Percentiles rank a stretch among this genome's conserved stretches.
Evolutionary conservation across 805 yeast species (phyloP).

Genomic region (Cyberlindnera americana): DNA sequence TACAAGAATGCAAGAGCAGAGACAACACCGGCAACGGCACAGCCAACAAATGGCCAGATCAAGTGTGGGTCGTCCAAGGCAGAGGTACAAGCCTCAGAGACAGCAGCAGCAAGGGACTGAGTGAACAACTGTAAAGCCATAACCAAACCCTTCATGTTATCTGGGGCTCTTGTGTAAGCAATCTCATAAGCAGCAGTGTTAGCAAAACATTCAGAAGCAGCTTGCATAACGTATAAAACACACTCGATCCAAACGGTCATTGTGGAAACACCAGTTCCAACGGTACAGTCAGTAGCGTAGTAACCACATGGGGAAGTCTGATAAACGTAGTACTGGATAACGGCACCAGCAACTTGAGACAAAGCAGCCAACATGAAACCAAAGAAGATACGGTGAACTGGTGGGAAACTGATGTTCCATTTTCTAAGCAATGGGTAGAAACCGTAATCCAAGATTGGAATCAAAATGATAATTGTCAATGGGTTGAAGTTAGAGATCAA

Average conservation of each 20-base stretch:
- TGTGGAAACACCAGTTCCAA: conserved; percentile 27
- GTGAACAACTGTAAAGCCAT: conserved; percentile 61
- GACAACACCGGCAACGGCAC: conserved; percentile 54
- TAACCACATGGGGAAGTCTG: conserved; percentile 71
- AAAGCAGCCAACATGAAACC: conserved; percentile 67
- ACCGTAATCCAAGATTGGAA: conserved; percentile 65
- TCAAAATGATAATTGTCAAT: conserved; percentile 68
- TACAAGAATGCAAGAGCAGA: conserved; percentile 56
- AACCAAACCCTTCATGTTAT: conserved; percentile 40
- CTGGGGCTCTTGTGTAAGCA: conserved; percentile 82
- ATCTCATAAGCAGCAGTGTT: conserved; percentile 80
- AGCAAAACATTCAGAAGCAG: conserved; percentile 73
- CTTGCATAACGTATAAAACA: conserved; percentile 65
- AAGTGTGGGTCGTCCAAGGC: conserved; percentile 66
- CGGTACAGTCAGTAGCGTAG: conserved; percentile 51
- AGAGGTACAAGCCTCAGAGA: conserved; percentile 70
- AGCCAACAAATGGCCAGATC: conserved; percentile 64
- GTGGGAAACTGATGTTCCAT: conserved; percentile 52
- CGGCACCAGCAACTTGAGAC: conserved; percentile 33
- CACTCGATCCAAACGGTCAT: conserved; percentile 68
- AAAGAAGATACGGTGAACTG: conserved; percentile 65
- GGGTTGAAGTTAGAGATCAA: conserved; percentile 74
- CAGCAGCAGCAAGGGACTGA: conserved; percentile 73
- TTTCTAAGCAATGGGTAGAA: conserved; percentile 52
- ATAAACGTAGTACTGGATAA: conserved; percentile 68